Percentiles rank a stretch among this genome's conserved stretches.
Conservation (phyloP, 352 stramenopile species). For the Phytophthora lateralis region DNA sequence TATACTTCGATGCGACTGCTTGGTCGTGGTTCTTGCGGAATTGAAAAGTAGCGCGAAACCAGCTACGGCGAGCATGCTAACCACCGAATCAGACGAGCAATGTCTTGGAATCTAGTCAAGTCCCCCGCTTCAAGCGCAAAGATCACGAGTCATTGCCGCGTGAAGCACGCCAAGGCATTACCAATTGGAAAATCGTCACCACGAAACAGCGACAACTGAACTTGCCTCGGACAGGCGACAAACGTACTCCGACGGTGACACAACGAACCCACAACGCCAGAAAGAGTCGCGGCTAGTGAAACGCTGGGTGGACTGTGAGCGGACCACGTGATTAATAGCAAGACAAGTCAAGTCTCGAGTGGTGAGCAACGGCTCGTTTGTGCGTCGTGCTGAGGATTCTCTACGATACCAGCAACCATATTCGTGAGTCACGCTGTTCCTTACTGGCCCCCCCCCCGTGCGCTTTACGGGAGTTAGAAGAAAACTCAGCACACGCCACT, state of each 20-base stretch:
- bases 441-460: neutral
- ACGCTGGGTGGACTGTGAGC: neutral
- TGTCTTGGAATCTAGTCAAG: no score
- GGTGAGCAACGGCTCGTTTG: neutral
- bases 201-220: slow-evolving; percentile 19
- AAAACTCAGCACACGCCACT: slow-evolving; percentile 12
- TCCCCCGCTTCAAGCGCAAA: neutral
- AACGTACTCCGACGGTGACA: slow-evolving; percentile 5
- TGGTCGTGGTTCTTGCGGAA: neutral
- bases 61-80: slow-evolving; percentile 1
- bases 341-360: neutral
- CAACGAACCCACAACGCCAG: slow-evolving; percentile 11
- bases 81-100: slow-evolving; percentile 5
- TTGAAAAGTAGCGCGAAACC: slow-evolving; percentile 21
- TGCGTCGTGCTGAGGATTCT: neutral
- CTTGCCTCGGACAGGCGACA: slow-evolving; percentile 22
- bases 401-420: neutral
- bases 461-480: neutral
- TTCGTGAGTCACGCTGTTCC: slow-evolving; percentile 7
- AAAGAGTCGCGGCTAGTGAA: slow-evolving; percentile 30
- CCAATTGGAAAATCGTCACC: slow-evolving; percentile 5
- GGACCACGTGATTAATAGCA: neutral
- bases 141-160: slow-evolving; percentile 3
- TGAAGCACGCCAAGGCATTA: neutral
- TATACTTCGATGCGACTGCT: slow-evolving; percentile 16